A percentile compares a stretch with the other conserved stretches of the same genome.
Conservation (phyloP, 2,329 filamentous ascomycete genomes). For the Aspergillus sp. region DNA sequence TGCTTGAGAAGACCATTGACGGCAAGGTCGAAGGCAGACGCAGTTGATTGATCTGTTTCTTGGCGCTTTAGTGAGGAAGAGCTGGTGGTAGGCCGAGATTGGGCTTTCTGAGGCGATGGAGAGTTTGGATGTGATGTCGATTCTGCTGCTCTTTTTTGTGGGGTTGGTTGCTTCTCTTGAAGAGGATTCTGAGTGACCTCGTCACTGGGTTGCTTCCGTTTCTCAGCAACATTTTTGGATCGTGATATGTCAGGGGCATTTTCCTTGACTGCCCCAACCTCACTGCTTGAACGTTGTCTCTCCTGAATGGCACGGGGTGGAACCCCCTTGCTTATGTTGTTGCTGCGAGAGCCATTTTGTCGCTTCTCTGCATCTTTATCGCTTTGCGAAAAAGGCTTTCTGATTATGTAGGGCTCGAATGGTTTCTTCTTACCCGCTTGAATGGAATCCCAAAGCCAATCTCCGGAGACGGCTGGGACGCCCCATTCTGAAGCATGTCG, state of each 20-base stretch:
- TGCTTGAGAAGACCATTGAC: constrained; percentile 37
- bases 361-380: constrained; percentile 13
- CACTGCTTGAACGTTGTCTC: background rate
- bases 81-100: constrained; percentile 4
- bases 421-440: constrained; percentile 43
- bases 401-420: constrained; percentile 41
- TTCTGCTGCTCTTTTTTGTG: constrained; percentile 12
- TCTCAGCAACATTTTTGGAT: constrained; percentile 1
- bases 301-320: background rate
- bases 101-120: constrained; percentile 15
- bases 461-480: constrained; percentile 71
- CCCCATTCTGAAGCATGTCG: constrained; percentile 66
- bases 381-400: constrained; percentile 18
- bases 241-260: background rate
- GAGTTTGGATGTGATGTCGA: constrained; percentile 14
- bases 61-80: constrained; percentile 13
- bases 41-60: constrained; percentile 7
- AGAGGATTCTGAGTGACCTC: constrained; percentile 10
- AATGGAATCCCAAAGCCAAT: constrained; percentile 84
- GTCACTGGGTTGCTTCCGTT: constrained; percentile 8
- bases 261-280: background rate
- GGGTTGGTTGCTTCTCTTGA: constrained; percentile 10
- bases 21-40: constrained; percentile 27
- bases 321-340: constrained; percentile 1
- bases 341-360: constrained; percentile 9